Percentiles rank a stretch among this genome's conserved stretches.
phyloP scores from a whole-genome alignment of 2,329 filamentous ascomycete genomes.

The Epichloe hybrida region DNA sequence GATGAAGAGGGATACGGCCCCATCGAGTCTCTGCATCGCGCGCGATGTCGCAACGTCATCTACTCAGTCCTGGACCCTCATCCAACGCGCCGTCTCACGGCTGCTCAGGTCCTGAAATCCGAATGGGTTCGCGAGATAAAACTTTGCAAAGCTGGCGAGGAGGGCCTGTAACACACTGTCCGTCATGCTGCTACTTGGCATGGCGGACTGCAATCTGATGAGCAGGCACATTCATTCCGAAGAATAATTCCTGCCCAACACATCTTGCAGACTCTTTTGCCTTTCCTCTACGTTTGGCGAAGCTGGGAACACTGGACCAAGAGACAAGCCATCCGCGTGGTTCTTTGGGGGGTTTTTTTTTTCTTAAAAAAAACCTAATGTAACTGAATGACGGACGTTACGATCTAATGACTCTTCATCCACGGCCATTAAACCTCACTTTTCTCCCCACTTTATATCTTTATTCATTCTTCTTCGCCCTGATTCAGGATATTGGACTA shows the following conservation, averaged over 20 bases:
- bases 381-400: slow-evolving; percentile 4
- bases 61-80: slow-evolving; percentile 97
- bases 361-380: not conserved
- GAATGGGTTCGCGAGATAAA: slow-evolving; percentile 98
- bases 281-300: slow-evolving; percentile 6
- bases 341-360: no score
- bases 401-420: slow-evolving; percentile 9
- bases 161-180: slow-evolving; percentile 56
- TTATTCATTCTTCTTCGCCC: not conserved
- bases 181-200: slow-evolving; percentile 14
- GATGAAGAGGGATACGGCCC: slow-evolving; percentile 90
- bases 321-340: slow-evolving; percentile 3
- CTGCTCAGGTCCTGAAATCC: slow-evolving; percentile 91
- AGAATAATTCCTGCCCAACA: slow-evolving; percentile 2
- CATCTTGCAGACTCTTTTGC: slow-evolving; percentile 14
- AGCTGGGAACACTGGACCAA: slow-evolving; percentile 6
- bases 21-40: slow-evolving; percentile 87
- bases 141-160: slow-evolving; percentile 89
- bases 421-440: slow-evolving; percentile 1
- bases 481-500: not conserved
- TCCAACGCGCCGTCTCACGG: slow-evolving; percentile 80
- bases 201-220: slow-evolving; percentile 16
- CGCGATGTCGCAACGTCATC: slow-evolving; percentile 94
- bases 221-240: slow-evolving; percentile 1
- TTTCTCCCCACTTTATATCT: not conserved